Base-by-base conservation (phyloP, 140 eudicot genomes). In the Erigeron philadelphicus region DNA sequence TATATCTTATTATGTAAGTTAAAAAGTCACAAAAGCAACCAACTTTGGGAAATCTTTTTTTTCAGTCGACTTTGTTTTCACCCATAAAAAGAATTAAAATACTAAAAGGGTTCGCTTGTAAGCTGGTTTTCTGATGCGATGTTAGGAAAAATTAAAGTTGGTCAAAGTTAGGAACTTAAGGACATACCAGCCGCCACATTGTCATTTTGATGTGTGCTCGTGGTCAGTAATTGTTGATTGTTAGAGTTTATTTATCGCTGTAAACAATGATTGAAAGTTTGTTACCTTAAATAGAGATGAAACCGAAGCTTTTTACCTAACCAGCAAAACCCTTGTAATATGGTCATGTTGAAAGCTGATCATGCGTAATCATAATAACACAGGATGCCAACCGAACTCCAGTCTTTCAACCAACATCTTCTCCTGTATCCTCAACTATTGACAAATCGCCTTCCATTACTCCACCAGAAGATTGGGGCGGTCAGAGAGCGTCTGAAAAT, bases 381-480 rank as follows among this genome's bases (percentile, higher is more conserved):
- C 89, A 94, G 97, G 99, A 89, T 73, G 89, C 84, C 65, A 75
- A 48, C 60, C 78, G 35, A 48, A 79, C 84, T 44, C 69, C 81
- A 49, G 72, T 83, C 55, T 61, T 88, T 9, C 87, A 77, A 63
- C 78, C 85, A 75, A 66, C 68, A 68, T 74, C 91, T 10, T 76
- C 84, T 55, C 84, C 86, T 35, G 76, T 83, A 61, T 76, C 87
- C 65, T 76, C 86, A 35, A 86, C 43, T 50, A 56, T 76, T 17
- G 84, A 82, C 45, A 97, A 85, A 61, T 61, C 86, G 40, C 75
- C 97, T 70, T 85, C 94, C 66, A 82, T 89, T 40, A 89, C 97
- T 63, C 99, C 95, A 63, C 98, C 95, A 12, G 98, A 93, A 81
- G 90, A 93, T 72, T 89, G 95, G 96, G 95, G 96, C 4, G 96